Base-by-base conservation (phyloP, 345 rosid genomes). In the Pseudoturritis turrita region DNA sequence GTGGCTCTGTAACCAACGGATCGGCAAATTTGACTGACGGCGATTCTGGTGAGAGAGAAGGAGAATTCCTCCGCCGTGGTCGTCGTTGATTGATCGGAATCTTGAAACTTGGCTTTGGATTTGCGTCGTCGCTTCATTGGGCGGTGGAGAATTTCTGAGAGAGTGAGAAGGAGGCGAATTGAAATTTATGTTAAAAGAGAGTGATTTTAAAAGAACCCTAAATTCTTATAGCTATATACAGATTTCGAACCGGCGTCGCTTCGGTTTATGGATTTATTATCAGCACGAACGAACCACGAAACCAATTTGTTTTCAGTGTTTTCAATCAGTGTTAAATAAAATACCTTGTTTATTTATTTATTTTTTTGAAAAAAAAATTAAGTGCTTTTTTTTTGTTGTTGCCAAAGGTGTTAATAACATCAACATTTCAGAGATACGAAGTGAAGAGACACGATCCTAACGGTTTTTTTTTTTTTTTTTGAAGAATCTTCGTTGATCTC, bases 1-100 rank as follows among this genome's bases (percentile, higher is more conserved):
- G 82, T 47, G 37, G 81, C 43, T 58, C 22, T 81, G 78, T 78
- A 87, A 2, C 90, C 96, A 1, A 75, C 47, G 0, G 88, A 85
- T 62, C 35, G 76, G 81, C 92, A 89, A 23, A 84, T 81, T 79
- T 87, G 96, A 14, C 86, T 66, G 43, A 89, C 80, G 31, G 89
- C 89, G 41, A 77, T 67, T 83, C 49, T 77, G 35, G 80, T 81
- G 41, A 85, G 22, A 7, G 76, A 22, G 77, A 78, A 81, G 21
- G 82, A 66, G 68, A 70, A 84, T 1, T 33, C 37, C 6, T 80
- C 81, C 13, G 79, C 68, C 44, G 54, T 39, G 29, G 39, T 19
- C 6, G 57, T 7, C 15, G 43, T 55, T 55, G 60, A 70, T 35
- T 68, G 72, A 65, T 78, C 69, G 68, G 47, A 15, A 52, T 51